These are phyloP conservation scores for Testicularia cyperi DNA, from an alignment of 1,284 basidiomycete species.

Conservation along the genomic window DNA sequence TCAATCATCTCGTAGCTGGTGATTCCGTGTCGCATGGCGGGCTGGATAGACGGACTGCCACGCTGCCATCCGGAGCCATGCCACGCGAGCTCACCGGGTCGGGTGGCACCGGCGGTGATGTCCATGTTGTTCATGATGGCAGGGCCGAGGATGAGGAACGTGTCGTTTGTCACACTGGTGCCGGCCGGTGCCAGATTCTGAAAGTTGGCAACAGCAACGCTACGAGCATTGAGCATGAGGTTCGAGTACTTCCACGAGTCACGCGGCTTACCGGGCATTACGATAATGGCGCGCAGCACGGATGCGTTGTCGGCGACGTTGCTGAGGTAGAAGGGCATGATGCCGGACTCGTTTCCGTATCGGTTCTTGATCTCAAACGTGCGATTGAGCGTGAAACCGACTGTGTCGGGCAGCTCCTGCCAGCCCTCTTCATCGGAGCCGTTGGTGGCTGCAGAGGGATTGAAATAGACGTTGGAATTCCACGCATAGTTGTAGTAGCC, in stretches of 20 bases:
- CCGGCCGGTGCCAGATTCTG: too few relatives aligned
- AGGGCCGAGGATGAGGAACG: constrained; percentile 24
- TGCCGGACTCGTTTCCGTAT: constrained; percentile 25
- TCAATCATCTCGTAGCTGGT: constrained; percentile 48
- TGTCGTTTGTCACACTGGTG: constrained; percentile 26
- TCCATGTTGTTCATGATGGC: constrained; percentile 31
- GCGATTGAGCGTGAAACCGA: constrained; percentile 34
- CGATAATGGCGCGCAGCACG: constrained; percentile 34
- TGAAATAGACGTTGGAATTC: constrained; percentile 14
- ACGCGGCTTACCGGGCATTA: constrained; percentile 46
- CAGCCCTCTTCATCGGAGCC: constrained; percentile 62
- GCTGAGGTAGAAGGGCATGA: constrained; percentile 48
- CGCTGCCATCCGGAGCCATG: constrained; percentile 45
- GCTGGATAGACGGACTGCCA: constrained; percentile 34
- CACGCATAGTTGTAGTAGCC: constrained; percentile 22
- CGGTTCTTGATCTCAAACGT: constrained; percentile 25
- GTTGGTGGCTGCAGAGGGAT: constrained; percentile 10
- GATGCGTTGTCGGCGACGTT: constrained; percentile 1
- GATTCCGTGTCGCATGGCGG: constrained; percentile 23
- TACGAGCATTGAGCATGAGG: constrained; percentile 40
- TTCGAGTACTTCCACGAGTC: constrained; percentile 54
- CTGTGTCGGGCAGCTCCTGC: constrained; percentile 18
- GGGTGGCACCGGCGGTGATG: constrained; percentile 35
- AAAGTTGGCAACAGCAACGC: constrained; percentile 26
- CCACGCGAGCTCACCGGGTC: constrained; percentile 19